Evolutionary conservation across 106 monocot genomes (phyloP), one percentile per base, ranked within the genome.

Genomic region (Allium cepa): DNA sequence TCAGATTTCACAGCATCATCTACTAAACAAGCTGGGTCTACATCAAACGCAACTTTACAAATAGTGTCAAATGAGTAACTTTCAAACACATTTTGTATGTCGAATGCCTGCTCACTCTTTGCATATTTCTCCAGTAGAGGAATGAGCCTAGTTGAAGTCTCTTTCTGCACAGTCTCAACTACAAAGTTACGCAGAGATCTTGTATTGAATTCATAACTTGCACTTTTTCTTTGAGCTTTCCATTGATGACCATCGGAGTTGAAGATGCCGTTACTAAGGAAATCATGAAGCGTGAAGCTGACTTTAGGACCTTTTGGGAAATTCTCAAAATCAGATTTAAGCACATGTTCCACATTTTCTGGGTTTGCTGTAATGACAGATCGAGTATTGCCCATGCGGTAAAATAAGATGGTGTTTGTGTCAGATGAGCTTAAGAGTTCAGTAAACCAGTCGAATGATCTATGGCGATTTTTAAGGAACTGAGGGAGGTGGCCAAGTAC

Each of bases 71-170:
- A 70, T 12, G 76, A 71, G 57, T 68, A 81, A 4, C 76, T 71
- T 49, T 81, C 80, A 0, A 81, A 68, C 8, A 72, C 57, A 36
- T 81, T 72, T 49, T 81, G 80, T 7, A 81, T 53, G 36, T 81
- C 80, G 6, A 76, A 11, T 11, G 28, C 4, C 10, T 11, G 11
- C 11, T 16, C 69, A 7, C 10, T 9, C 5, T 26, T 50, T 4
- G 60, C 62, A 0, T 60, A 46, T 13, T 59, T 62, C 22, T 6
- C 8, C 16, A 81, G 49, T 7, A 81, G 27, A 2, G 80, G 80
- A 15, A 81, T 47, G 7, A 81, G 76, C 16, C 80, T 71, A 53
- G 17, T 8, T 27, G 56, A 15, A 18, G 63, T 71, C 72, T 81
- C 80, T 0, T 50, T 49, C 15, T 50, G 62, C 10, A 81, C 68